Conservation (phyloP, 2,329 filamentous ascomycete species). For the Sclerotinia sclerotiorum region DNA sequence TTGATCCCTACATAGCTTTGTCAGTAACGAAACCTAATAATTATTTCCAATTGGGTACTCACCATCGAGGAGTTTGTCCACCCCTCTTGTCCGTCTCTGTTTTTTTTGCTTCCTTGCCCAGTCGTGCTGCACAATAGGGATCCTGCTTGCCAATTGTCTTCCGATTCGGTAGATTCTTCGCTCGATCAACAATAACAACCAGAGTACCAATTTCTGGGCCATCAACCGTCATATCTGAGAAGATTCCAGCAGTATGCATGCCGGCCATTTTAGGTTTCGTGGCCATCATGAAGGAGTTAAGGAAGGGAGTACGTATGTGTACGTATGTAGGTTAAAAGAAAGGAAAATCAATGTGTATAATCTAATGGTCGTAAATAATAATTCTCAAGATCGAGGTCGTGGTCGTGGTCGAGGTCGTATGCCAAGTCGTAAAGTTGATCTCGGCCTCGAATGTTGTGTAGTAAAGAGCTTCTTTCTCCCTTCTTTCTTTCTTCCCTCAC, state of each 20-base stretch:
- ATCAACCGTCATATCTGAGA: conserved; percentile 89
- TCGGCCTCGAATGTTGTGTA: conserved; percentile 9
- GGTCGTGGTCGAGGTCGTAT: not conserved
- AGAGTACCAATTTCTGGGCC: conserved; percentile 92
- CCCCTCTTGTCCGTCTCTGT: conserved; percentile 91
- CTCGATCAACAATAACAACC: conserved; percentile 87
- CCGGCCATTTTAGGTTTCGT: conserved; percentile 58
- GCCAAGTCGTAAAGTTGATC: not conserved
- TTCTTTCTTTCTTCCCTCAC: conserved; percentile 28
- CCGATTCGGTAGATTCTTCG: conserved; percentile 94
- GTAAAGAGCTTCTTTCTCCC: conserved; percentile 14
- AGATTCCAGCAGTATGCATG: conserved; percentile 87
- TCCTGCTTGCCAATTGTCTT: conserved; percentile 99
- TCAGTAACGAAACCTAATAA: conserved; percentile 27
- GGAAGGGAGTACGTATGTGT: not conserved
- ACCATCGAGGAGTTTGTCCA: conserved; percentile 96
- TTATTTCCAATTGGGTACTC: conserved; percentile 41
- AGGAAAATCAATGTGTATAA: not conserved
- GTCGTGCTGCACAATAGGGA: conserved; percentile 88
- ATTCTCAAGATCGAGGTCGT: conserved; percentile 11
- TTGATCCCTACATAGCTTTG: conserved; percentile 72
- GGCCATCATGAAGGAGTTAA: conserved; percentile 45
- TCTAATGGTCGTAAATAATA: not conserved
- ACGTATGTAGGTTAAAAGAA: conserved; percentile 6
- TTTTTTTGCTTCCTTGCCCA: conserved; percentile 97